phyloP scores from a whole-genome alignment of 805 yeast species.

The Candida hispaniensis region DNA sequence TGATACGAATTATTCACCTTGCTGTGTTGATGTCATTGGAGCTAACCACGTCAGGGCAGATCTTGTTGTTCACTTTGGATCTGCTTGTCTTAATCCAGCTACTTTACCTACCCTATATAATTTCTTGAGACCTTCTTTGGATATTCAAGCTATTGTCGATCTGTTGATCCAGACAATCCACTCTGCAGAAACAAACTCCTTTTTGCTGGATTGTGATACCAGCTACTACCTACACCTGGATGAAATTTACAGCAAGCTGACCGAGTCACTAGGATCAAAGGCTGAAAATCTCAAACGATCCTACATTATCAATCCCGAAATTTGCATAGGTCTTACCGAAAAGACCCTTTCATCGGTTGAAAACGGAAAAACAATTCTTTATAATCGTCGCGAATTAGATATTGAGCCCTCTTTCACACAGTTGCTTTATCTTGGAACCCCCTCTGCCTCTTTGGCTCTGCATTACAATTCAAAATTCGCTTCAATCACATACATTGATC shows the following conservation, averaged over 20 bases:
- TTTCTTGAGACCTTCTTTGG: slow-evolving; percentile 45
- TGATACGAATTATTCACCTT: slow-evolving; percentile 89
- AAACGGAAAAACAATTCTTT: slow-evolving; percentile 3
- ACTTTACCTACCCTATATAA: slow-evolving; percentile 68
- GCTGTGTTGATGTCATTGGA: slow-evolving; percentile 96
- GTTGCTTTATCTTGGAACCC: slow-evolving; percentile 26
- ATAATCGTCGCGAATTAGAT: slow-evolving; percentile 3
- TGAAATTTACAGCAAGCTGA: slow-evolving; percentile 32
- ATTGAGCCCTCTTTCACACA: slow-evolving; percentile 7
- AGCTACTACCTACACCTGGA: slow-evolving; percentile 42
- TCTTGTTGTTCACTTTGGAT: slow-evolving; percentile 84
- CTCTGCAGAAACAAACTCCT: slow-evolving; percentile 32
- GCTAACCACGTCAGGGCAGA: slow-evolving; percentile 87
- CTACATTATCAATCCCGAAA: slow-evolving; percentile 7
- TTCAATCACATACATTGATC: slow-evolving; percentile 42
- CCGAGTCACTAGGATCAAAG: slow-evolving; percentile 16
- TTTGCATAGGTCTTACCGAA: slow-evolving; percentile 1
- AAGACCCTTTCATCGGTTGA: not conserved
- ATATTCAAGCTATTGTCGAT: slow-evolving; percentile 32
- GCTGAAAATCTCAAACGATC: slow-evolving; percentile 5
- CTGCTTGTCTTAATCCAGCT: slow-evolving; percentile 80
- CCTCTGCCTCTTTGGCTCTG: slow-evolving; percentile 69
- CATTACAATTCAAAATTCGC: slow-evolving; percentile 63
- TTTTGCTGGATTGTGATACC: slow-evolving; percentile 62
- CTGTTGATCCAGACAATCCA: slow-evolving; percentile 37